Evolutionary conservation across 805 yeast genomes (phyloP), one percentile per base, ranked within the genome.

Genomic region (Saturnispora diversa): DNA sequence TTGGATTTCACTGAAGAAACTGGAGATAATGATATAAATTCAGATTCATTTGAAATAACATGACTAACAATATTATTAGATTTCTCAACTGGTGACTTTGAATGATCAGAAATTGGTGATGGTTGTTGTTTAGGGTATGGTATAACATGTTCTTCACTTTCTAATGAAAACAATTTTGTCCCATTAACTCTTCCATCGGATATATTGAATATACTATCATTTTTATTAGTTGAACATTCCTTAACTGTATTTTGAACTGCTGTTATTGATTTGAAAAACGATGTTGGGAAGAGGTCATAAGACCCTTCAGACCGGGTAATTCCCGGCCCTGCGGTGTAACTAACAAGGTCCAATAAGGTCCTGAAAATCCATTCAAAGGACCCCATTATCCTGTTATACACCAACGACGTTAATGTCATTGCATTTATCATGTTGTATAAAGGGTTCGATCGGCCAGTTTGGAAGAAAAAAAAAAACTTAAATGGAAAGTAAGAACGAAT

Each of bases 201-300:
- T 4, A 80, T 75, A n/a, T 72, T 56, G 33, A 74, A 60, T 39
- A 72, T 63, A 2, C 77, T 63, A 6, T 30, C 33, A 27, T 73
- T 64, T 2, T 13, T 10, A 9, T 38, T 36, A 9, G 79, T 74
- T 21, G 80, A 70, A 52, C 82, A 76, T 33, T 45, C 47, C 20
- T 29, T 46, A 15, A 37, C 37, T 2, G 25, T 40, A 5, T 24
- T 19, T 8, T 19, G 15, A 5, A n/a, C 32, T 16, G 39, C 24
- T 13, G 16, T 28, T 9, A 22, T 15, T 4, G 27, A 23, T 21
- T 22, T 16, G 11, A 33, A 33, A 11, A 33, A 23, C 5, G 36
- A 33, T 7, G 27, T 22, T 23, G 36, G 36, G 15, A 33, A 33
- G 9, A 33, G 36, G 17, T 33, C 36, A 16, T 31, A 31, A 10